Conservation (phyloP, 164 flowering plant genomes). For the Aristolochia fimbriata region DNA sequence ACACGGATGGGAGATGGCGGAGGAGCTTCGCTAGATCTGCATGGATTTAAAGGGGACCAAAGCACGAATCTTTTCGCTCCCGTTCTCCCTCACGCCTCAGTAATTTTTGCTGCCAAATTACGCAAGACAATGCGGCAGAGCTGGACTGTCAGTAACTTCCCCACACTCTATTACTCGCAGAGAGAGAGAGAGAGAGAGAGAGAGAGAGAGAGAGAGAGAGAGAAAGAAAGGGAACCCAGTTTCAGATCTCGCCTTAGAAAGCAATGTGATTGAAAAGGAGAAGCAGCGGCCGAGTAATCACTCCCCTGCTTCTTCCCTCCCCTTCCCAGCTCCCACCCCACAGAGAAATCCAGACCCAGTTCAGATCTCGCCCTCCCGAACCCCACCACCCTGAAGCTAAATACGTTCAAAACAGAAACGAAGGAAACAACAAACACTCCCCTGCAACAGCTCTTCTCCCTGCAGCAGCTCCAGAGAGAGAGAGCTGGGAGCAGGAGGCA, state of each 20-base stretch:
- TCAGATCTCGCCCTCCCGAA: slow-evolving; percentile 2
- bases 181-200: not conserved
- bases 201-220: no score
- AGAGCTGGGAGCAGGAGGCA: not conserved
- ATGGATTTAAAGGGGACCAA: slow-evolving; percentile 13
- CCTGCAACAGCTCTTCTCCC: no score
- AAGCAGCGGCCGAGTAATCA: not conserved
- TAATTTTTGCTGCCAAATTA: slow-evolving; percentile 23
- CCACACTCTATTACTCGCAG: slow-evolving; percentile 8
- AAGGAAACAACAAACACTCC: not conserved
- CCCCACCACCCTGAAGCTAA: not conserved
- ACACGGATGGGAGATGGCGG: not conserved
- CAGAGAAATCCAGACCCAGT: not conserved
- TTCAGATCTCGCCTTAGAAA: slow-evolving; percentile 14
- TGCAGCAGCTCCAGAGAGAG: no score
- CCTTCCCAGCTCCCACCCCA: not conserved
- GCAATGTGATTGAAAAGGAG: slow-evolving; percentile 2
- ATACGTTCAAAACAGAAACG: not conserved
- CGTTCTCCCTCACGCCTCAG: slow-evolving; percentile 7
- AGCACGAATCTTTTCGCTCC: slow-evolving; percentile 18
- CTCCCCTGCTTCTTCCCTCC: not conserved
- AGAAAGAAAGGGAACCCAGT: slow-evolving; percentile 6
- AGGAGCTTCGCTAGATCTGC: slow-evolving; percentile 18
- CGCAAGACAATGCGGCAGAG: slow-evolving; percentile 21
- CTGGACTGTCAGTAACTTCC: slow-evolving; percentile 26